Conservation (phyloP, 108 stramenopile species). For the Phaeodactylum tricornutum region DNA sequence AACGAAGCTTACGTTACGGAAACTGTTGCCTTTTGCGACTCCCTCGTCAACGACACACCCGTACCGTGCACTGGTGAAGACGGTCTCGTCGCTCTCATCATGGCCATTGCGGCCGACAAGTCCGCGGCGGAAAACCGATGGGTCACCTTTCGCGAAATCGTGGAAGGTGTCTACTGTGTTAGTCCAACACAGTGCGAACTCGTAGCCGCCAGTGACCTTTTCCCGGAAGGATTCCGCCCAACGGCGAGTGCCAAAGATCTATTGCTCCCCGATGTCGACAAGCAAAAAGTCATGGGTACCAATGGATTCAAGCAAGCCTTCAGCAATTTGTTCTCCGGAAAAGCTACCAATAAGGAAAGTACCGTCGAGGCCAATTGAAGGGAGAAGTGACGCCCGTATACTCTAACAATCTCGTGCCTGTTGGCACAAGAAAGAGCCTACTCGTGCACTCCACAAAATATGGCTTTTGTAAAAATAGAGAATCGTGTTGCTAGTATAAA, state of each 20-base stretch:
- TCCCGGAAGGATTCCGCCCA: conserved; percentile 72
- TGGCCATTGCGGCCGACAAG: conserved; percentile 90
- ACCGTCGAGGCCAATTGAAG: no score
- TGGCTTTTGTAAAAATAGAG: no score
- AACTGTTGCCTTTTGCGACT: conserved; percentile 88
- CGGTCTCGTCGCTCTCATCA: conserved; percentile 91
- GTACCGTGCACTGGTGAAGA: conserved; percentile 93
- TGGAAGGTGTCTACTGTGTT: conserved; percentile 57
- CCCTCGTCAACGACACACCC: conserved; percentile 84
- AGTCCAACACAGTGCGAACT: conserved; percentile 52
- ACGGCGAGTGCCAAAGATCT: conserved; percentile 36
- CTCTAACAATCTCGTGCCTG: no score
- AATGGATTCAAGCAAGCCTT: not conserved
- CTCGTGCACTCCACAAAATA: no score
- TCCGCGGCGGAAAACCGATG: conserved; percentile 80
- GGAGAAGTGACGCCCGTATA: no score
- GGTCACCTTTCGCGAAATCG: conserved; percentile 80
- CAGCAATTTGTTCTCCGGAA: no score
- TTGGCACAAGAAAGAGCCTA: no score
- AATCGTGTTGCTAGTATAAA: no score
- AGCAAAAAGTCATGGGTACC: conserved; percentile 12
- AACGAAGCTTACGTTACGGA: conserved; percentile 92
- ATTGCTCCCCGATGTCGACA: conserved; percentile 48
- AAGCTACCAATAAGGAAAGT: no score
- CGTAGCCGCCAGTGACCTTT: conserved; percentile 41